These are phyloP conservation scores for Colletotrichum sp. DNA, from an alignment of 2,329 filamentous ascomycete species.

Conservation along the genomic window DNA sequence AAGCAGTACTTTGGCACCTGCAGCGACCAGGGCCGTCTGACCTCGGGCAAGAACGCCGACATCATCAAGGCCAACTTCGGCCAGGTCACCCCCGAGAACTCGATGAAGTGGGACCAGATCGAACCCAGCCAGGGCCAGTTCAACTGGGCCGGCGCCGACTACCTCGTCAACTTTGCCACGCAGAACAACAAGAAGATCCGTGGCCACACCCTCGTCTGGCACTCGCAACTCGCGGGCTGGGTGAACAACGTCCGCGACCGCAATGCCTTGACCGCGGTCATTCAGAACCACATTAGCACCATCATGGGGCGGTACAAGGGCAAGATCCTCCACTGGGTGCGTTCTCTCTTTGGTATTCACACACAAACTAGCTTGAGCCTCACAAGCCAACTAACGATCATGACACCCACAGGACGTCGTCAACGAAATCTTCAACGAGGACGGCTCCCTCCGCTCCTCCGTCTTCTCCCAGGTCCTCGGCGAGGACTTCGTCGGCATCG, in stretches of 20 bases:
- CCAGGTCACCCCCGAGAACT: conserved; percentile 71
- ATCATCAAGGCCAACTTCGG: conserved; percentile 68
- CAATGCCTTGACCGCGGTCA: conserved; percentile 55
- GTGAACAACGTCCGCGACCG: conserved; percentile 61
- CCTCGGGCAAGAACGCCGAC: conserved; percentile 52
- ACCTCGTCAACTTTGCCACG: conserved; percentile 62
- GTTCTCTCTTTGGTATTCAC: not conserved
- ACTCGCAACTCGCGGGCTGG: conserved; percentile 64
- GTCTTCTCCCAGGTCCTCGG: conserved; percentile 74
- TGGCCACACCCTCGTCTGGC: conserved; percentile 72
- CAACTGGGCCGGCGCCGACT: conserved; percentile 62
- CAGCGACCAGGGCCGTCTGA: conserved; percentile 59
- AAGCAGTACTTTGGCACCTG: conserved; percentile 70
- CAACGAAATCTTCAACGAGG: conserved; percentile 69
- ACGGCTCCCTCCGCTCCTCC: conserved; percentile 61
- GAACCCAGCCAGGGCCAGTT: conserved; percentile 56
- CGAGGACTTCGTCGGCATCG: conserved; percentile 72
- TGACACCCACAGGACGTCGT: conserved; percentile 55
- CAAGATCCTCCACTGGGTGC: conserved; percentile 63
- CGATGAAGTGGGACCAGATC: conserved; percentile 71
- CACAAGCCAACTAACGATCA: not conserved
- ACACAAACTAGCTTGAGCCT: not conserved
- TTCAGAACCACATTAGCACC: conserved; percentile 64
- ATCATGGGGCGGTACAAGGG: conserved; percentile 66
- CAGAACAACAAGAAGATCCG: conserved; percentile 63